Percentiles rank a stretch among this genome's conserved stretches.
Evolutionary conservation across 805 yeast genomes (phyloP).

Genomic region (Starmerella etchellsii): DNA sequence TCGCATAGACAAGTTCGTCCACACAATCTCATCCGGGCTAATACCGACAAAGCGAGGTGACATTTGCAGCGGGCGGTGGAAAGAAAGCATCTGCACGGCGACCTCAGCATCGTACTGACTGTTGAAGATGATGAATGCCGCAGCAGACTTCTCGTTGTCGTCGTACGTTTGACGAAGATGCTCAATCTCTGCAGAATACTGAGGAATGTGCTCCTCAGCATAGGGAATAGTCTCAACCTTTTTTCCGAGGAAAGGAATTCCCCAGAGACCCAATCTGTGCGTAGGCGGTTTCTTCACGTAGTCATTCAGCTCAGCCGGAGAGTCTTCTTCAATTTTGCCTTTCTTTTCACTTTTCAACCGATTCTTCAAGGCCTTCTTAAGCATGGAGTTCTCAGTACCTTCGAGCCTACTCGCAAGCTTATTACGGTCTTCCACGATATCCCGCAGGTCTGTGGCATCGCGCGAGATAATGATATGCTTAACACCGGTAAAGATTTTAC

Average conservation of each 20-base stretch:
- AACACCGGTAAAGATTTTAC: constrained; percentile 70
- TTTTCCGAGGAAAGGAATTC: constrained; percentile 44
- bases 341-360: constrained; percentile 56
- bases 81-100: constrained; percentile 65
- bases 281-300: constrained; percentile 74
- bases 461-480: constrained; percentile 71
- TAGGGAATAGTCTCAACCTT: constrained; percentile 78
- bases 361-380: constrained; percentile 51
- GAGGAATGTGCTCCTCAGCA: constrained; percentile 52
- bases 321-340: constrained; percentile 28
- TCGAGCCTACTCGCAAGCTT: constrained; percentile 52
- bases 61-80: constrained; percentile 33
- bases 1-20: constrained; percentile 60
- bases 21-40: constrained; percentile 70
- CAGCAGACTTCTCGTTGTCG: constrained; percentile 54
- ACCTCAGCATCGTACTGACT: constrained; percentile 78
- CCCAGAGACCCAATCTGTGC: constrained; percentile 47
- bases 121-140: constrained; percentile 72
- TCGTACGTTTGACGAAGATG: constrained; percentile 43
- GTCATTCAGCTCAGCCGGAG: constrained; percentile 23
- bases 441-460: constrained; percentile 40
- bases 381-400: constrained; percentile 43
- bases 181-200: constrained; percentile 53
- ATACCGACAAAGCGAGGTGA: constrained; percentile 44
- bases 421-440: constrained; percentile 47